Percentiles rank a stretch among this genome's conserved stretches.
These are phyloP conservation scores for Aulographum hederae DNA, from an alignment of 2,329 filamentous ascomycete species.

Conservation along the genomic window DNA sequence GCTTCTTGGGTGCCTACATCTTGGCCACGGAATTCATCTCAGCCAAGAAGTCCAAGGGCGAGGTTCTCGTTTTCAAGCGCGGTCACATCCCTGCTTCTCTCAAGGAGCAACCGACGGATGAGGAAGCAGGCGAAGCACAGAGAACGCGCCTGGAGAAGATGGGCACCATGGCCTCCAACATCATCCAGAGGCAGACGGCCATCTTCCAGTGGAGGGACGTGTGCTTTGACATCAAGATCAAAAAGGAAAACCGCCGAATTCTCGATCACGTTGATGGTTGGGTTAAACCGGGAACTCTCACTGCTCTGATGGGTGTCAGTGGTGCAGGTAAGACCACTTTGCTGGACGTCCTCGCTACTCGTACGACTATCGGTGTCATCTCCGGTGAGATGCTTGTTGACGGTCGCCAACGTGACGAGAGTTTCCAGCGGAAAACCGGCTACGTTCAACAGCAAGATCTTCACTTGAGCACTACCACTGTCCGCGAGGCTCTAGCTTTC, in stretches of 20 bases:
- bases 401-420: constrained; percentile 52
- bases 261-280: constrained; percentile 78
- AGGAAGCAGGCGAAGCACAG: constrained; percentile 17
- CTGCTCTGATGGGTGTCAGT: constrained; percentile 78
- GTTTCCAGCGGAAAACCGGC: constrained; percentile 82
- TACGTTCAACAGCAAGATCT: constrained; percentile 90
- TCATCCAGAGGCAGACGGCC: constrained; percentile 45
- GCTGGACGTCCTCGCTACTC: constrained; percentile 67
- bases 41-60: constrained; percentile 31
- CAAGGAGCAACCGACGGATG: constrained; percentile 16
- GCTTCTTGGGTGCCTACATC: constrained; percentile 23
- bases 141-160: constrained; percentile 8
- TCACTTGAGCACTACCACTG: constrained; percentile 67
- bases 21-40: constrained; percentile 26
- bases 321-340: constrained; percentile 92
- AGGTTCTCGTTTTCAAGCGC: constrained; percentile 30
- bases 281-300: constrained; percentile 83
- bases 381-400: constrained; percentile 76
- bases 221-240: constrained; percentile 66
- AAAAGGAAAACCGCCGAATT: constrained; percentile 54
- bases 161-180: background rate
- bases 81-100: constrained; percentile 15
- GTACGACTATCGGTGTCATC: constrained; percentile 78
- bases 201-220: constrained; percentile 78
- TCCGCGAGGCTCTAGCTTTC: constrained; percentile 76